These are phyloP conservation scores for Phascolomyces articulosus DNA, from an alignment of 371 early-diverging fungal genomes.

Conservation along the genomic window DNA sequence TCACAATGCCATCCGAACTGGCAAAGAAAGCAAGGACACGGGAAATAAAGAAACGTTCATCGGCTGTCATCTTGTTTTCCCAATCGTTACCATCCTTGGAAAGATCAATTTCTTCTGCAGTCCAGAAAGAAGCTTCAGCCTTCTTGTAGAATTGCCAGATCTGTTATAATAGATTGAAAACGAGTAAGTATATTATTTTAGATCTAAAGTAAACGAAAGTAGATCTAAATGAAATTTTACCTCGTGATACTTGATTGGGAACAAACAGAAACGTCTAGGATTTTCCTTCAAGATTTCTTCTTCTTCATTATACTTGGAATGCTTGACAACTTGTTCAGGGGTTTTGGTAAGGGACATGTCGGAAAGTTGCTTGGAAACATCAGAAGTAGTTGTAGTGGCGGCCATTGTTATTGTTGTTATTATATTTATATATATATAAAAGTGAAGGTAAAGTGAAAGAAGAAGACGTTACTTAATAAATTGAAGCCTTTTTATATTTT, in stretches of 20 bases:
- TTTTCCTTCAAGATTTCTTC: slow-evolving; percentile 64
- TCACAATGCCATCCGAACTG: slow-evolving; percentile 99
- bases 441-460: neutral
- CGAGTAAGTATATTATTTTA: too few species aligned
- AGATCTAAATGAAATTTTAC: slow-evolving; percentile 34
- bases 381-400: neutral
- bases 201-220: too few species aligned
- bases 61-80: slow-evolving; percentile 89
- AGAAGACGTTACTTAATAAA: neutral
- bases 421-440: neutral
- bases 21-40: slow-evolving; percentile 99
- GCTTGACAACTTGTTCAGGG: neutral
- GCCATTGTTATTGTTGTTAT: neutral
- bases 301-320: slow-evolving; percentile 25
- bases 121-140: slow-evolving; percentile 99
- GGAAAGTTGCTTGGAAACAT: slow-evolving; percentile 6
- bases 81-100: slow-evolving; percentile 95
- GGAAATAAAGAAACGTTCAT: slow-evolving; percentile 97
- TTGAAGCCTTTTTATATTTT: slow-evolving; percentile 4
- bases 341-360: slow-evolving; percentile 10
- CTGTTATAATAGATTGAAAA: slow-evolving; percentile 24
- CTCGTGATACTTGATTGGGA: slow-evolving; percentile 96
- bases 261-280: slow-evolving; percentile 90
- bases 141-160: slow-evolving; percentile 99
- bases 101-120: slow-evolving; percentile 99